A percentile compares a stretch with the other conserved stretches of the same genome.
phyloP scores from a whole-genome alignment of 768 basidiomycete species.

The Tylopilus subfusipes region DNA sequence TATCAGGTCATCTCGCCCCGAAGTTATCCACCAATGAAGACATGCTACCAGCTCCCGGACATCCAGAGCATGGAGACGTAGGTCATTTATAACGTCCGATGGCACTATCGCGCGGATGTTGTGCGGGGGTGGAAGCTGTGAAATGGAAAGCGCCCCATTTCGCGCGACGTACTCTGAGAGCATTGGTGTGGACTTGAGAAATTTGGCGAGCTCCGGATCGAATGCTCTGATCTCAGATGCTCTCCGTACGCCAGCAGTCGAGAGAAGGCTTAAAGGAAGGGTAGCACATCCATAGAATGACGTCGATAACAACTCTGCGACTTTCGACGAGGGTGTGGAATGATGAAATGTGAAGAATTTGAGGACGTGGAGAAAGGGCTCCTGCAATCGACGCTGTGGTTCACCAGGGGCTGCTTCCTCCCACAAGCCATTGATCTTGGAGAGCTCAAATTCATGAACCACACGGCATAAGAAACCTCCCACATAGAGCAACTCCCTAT shows the following conservation, averaged over 20 bases:
- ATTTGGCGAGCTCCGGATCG: conserved; percentile 60
- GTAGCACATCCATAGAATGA: conserved; percentile 72
- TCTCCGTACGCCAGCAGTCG: conserved; percentile 65
- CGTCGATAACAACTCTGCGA: conserved; percentile 64
- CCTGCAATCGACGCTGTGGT: neutral
- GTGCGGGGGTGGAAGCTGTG: conserved; percentile 52
- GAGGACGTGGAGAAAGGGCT: conserved; percentile 8
- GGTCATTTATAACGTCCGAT: conserved; percentile 72
- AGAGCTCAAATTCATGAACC: conserved; percentile 81
- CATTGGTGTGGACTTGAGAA: conserved; percentile 72
- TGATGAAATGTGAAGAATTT: conserved; percentile 10
- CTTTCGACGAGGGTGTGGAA: conserved; percentile 72
- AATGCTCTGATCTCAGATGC: conserved; percentile 68
- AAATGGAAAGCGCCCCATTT: conserved; percentile 55
- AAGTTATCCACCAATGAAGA: conserved; percentile 74
- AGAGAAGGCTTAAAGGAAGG: conserved; percentile 65
- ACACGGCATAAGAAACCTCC: conserved; percentile 79
- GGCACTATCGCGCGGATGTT: conserved; percentile 73
- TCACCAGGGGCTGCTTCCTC: neutral
- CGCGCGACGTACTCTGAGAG: conserved; percentile 55
- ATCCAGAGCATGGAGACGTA: conserved; percentile 60
- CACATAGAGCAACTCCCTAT: conserved; percentile 78
- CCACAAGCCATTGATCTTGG: conserved; percentile 38
- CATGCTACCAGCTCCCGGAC: conserved; percentile 72
- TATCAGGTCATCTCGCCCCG: no score